Evolutionary conservation across 2,329 filamentous ascomycete species (phyloP).

Genomic region (Ophiosphaerella herpotricha): DNA sequence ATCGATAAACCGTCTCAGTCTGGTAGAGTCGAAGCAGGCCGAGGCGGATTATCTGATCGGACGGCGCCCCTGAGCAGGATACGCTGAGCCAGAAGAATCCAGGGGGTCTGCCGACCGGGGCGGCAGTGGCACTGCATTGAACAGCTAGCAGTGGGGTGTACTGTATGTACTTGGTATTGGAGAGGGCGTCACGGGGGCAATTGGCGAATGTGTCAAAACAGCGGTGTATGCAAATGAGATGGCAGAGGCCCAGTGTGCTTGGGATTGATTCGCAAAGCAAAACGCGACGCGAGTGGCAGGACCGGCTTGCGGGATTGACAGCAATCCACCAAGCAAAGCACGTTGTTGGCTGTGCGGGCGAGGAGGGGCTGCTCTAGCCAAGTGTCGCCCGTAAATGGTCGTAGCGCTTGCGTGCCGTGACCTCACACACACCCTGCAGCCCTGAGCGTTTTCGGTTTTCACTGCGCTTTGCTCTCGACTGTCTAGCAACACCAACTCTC

Average conservation of each 20-base stretch:
- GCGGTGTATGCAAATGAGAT: constrained; percentile 4
- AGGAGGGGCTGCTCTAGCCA: constrained; percentile 6
- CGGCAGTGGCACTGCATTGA: no score
- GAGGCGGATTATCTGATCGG: no score
- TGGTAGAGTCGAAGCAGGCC: no score
- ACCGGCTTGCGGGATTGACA: no score
- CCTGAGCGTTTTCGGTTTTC: constrained; percentile 13
- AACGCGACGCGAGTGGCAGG: neutral
- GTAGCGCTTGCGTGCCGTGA: constrained; percentile 12
- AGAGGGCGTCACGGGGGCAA: constrained; percentile 6
- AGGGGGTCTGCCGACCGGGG: no score
- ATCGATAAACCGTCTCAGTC: neutral
- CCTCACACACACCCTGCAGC: constrained; percentile 7
- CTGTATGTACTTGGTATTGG: neutral
- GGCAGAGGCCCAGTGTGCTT: no score
- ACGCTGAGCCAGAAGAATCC: no score
- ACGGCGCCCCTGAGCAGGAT: no score
- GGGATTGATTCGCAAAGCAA: neutral
- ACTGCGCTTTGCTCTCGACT: constrained; percentile 24
- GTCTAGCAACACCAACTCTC: constrained; percentile 12
- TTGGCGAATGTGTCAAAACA: constrained; percentile 10
- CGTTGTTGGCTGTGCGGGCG: constrained; percentile 22
- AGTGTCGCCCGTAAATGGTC: constrained; percentile 6
- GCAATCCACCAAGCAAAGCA: constrained; percentile 1
- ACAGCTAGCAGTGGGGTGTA: neutral